Evolutionary conservation across 768 basidiomycete species (phyloP).

Genomic region (Leccinellum rugosiceps): DNA sequence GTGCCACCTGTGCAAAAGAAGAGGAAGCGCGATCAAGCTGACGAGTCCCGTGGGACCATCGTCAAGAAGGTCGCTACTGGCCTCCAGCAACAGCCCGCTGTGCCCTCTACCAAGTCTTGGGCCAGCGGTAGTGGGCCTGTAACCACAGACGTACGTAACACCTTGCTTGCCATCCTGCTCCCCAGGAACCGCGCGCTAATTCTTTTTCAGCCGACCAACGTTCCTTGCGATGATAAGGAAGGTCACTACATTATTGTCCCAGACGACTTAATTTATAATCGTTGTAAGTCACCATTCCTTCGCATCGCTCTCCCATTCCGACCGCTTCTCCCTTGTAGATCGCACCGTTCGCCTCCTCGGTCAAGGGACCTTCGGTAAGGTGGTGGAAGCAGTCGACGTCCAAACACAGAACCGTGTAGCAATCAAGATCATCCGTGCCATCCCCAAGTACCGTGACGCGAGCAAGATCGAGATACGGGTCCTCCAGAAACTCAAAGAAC

Average conservation of each 20-base stretch:
- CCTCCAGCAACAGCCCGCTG: slow-evolving; percentile 48
- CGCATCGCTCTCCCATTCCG: slow-evolving; percentile 2
- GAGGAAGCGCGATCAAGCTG: slow-evolving; percentile 74
- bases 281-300: slow-evolving; percentile 54
- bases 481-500: slow-evolving; percentile 83
- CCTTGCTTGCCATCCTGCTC: slow-evolving; percentile 8
- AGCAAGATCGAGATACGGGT: slow-evolving; percentile 98
- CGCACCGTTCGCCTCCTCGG: slow-evolving; percentile 88
- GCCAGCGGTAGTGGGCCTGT: slow-evolving; percentile 61
- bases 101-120: slow-evolving; percentile 60
- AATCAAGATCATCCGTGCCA: slow-evolving; percentile 98
- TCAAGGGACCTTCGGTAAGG: slow-evolving; percentile 98
- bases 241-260: slow-evolving; percentile 96
- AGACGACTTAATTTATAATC: slow-evolving; percentile 82
- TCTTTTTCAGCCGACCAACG: slow-evolving; percentile 55
- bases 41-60: slow-evolving; percentile 66
- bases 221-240: slow-evolving; percentile 94
- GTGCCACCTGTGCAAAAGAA: slow-evolving; percentile 77
- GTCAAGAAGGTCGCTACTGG: slow-evolving; percentile 58
- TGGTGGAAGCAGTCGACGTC: slow-evolving; percentile 88
- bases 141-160: slow-evolving; percentile 62
- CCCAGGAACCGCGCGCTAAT: slow-evolving; percentile 29
- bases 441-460: slow-evolving; percentile 98
- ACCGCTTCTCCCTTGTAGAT: slow-evolving; percentile 50
- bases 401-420: slow-evolving; percentile 77